Evolutionary conservation across 345 rosid genomes (phyloP), one percentile per base, ranked within the genome.

Genomic region (Cardamine resedifolia): DNA sequence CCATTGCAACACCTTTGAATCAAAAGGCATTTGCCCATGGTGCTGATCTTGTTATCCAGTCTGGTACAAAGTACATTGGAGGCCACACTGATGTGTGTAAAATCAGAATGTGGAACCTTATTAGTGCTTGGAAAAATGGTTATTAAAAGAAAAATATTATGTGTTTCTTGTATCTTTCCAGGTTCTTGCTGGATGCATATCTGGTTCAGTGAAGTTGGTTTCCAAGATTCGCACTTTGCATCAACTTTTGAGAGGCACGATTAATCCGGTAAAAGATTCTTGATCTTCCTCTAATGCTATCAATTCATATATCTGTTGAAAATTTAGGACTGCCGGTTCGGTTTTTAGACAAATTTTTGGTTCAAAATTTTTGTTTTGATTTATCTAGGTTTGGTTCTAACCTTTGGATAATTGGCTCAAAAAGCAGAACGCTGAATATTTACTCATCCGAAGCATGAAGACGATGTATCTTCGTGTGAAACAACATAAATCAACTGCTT

Each of bases 391-490:
- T 39, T 1, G n/a, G 44, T 39, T 15, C 3, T 43, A 15, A 43
- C 12, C 34, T 39, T 26, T 53, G 58, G 7, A 14, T 38, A 23
- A 16, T 38, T 16, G 15, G 74, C 48, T 16, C 24, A 65, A 47
- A 23, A 24, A 73, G n/a, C 83, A 90, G 97, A 87, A 86, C 81
- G 97, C 98, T 28, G 89, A 96, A 0, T 93, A 93, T 65, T 85
- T 90, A 82, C 82, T 93, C 53, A 90, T 87, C 65, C 91, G 96
- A 70, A 88, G 98, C 85, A 93, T 93, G 92, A 93, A 93, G 90
- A 92, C 98, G 18, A 85, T 93, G 85, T 85, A 93, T 82, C 98
- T 93, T 83, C 97, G 96, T 81, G 83, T 93, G 78, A 83, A 78
- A 84, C 93, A 87, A 85, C 97, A 93, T 45, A 90, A 89, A 71